Base-by-base conservation (phyloP, 768 basidiomycete genomes). In the Hygrophorus russula region DNA sequence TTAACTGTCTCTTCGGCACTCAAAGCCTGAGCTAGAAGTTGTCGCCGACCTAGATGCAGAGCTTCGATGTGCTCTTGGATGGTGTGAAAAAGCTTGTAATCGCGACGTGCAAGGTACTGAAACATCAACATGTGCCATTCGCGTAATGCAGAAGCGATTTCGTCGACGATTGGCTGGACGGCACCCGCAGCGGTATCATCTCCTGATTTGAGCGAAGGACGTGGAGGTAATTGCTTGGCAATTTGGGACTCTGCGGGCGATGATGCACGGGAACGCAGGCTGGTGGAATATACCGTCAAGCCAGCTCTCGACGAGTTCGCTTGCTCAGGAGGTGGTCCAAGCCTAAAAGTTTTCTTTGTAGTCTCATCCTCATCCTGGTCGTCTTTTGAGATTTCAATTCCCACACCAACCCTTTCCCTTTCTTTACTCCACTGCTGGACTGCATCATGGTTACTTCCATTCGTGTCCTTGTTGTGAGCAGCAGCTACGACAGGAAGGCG, bases 91-190 rank as follows among this genome's bases (percentile, higher is more conserved):
- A 92, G 76, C 33, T 76, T 75, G 66, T 98, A 98, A 53, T 97
- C 87, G 43, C 92, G 76, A 36, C 79, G 72, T 7, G 85, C 82
- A 33, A 98, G 81, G 59, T 96, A 92, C 49, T 82, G 82, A 56
- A 90, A 92, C 74, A 97, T 83, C 41, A 91, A 68, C 29, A 77
- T 76, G 55, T 94, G 85, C 92, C 93, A 98, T 74, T 98, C 94
- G 31, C 94, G 80, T 35, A 98, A 66, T 0, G 94, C 93, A 6
- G 90, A 94, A 0, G 94, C 89, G 51, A 98, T 94, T 67, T 98
- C 94, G 62, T 98, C 94, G 40, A 98, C 79, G 56, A 98, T 82
- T 8, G 94, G 94, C 56, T 96, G 92, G 2, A 60, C 65, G 15
- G 71, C 69, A 8, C 94, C 94, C 0, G 83, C 81, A 3, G 76